These are phyloP conservation scores for Fraxinus cuspidata DNA, from an alignment of 257 asterid genomes.

Conservation along the genomic window DNA sequence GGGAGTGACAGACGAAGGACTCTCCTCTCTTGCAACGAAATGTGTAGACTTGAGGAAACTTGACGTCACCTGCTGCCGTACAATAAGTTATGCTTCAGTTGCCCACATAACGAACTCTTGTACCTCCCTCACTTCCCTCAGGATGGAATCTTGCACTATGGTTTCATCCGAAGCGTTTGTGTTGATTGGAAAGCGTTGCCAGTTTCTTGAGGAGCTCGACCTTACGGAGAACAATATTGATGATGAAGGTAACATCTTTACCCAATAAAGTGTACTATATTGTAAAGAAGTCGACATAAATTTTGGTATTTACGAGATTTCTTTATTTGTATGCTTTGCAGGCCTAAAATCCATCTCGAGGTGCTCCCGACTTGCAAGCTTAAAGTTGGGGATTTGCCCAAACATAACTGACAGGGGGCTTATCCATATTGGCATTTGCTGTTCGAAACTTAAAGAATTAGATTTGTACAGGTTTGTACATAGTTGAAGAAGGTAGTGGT, in stretches of 20 bases:
- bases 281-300: conserved; percentile 1
- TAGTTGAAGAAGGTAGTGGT: neutral
- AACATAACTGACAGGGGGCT: conserved; percentile 73
- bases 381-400: conserved; percentile 77
- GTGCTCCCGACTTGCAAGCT: conserved; percentile 63
- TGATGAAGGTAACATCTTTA: conserved; percentile 64
- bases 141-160: conserved; percentile 81
- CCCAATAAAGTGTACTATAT: neutral
- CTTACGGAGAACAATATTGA: conserved; percentile 81
- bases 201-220: conserved; percentile 79
- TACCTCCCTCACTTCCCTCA: conserved; percentile 66
- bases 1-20: conserved; percentile 91
- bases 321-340: conserved; percentile 28
- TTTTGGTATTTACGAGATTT: conserved; percentile 4
- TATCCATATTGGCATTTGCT: conserved; percentile 57
- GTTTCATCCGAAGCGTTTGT: conserved; percentile 62
- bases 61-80: conserved; percentile 88
- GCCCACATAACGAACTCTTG: conserved; percentile 72
- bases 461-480: conserved; percentile 74
- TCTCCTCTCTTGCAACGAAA: conserved; percentile 62
- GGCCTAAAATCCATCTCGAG: conserved; percentile 70
- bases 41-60: conserved; percentile 67
- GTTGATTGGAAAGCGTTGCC: conserved; percentile 76
- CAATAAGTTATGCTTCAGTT: conserved; percentile 62
- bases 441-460: conserved; percentile 73